Conservation (phyloP, 1,284 basidiomycete genomes). For the Cryptococcus sp. region DNA sequence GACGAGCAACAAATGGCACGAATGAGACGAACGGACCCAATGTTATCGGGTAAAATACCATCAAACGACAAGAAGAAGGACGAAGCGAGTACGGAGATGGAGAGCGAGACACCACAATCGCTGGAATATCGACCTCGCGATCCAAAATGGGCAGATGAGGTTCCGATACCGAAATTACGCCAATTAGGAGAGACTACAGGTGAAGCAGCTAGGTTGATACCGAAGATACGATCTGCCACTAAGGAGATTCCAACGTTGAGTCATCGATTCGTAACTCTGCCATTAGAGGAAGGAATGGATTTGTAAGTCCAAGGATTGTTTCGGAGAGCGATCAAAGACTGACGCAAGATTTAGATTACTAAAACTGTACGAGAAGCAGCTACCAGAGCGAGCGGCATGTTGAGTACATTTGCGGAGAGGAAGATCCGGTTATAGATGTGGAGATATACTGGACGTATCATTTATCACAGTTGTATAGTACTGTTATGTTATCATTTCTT, state of each 20-base stretch:
- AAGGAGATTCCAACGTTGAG: conserved; percentile 78
- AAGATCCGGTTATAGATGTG: too few species aligned
- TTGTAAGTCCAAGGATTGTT: conserved; percentile 40
- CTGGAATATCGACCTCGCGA: conserved; percentile 11
- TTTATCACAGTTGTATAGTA: too few species aligned
- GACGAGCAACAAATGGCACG: conserved; percentile 33
- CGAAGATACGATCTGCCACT: conserved; percentile 68
- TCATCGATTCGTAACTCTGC: conserved; percentile 76
- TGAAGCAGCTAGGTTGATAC: conserved; percentile 70
- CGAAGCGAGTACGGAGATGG: background rate
- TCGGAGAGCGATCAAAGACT: background rate
- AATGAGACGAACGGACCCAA: conserved; percentile 25
- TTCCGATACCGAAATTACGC: conserved; percentile 58
- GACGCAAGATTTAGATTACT: background rate
- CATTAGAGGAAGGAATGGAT: conserved; percentile 81
- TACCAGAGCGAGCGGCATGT: background rate
- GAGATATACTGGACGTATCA: too few species aligned
- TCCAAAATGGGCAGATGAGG: conserved; percentile 11
- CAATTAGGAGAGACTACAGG: conserved; percentile 81
- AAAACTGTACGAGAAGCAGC: conserved; percentile 7
- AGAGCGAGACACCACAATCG: background rate
- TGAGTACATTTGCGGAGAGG: too few species aligned
- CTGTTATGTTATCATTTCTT: too few species aligned
- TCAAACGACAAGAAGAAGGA: background rate
- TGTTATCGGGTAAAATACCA: background rate